These are phyloP conservation scores for Cunninghamia lanceolata DNA, from an alignment of 75 land plant genomes.

Conservation along the genomic window DNA sequence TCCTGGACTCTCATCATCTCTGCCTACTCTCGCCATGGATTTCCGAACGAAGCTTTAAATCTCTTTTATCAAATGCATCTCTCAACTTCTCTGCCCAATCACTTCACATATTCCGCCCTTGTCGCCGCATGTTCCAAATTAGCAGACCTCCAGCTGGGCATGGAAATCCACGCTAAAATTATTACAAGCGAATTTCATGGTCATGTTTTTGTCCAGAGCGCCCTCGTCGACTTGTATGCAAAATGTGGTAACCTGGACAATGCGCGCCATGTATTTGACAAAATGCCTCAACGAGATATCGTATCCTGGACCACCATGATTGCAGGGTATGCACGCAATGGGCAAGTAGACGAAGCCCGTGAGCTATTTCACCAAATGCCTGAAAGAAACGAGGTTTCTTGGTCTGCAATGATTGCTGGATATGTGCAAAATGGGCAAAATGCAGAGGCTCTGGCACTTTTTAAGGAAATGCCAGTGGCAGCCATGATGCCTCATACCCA, in stretches of 20 bases:
- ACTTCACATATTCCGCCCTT: conserved; percentile 45
- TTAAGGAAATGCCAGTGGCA: conserved; percentile 37
- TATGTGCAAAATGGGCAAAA: conserved; percentile 30
- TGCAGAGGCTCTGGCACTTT: conserved; percentile 43
- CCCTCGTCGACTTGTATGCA: conserved; percentile 41
- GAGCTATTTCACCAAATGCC: conserved; percentile 39
- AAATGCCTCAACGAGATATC: conserved; percentile 37
- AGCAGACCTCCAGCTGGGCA: conserved; percentile 14
- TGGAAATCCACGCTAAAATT: conserved; percentile 18
- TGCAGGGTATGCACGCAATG: conserved; percentile 38
- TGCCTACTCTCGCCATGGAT: conserved; percentile 25
- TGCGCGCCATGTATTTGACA: conserved; percentile 46
- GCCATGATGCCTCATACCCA: not conserved
- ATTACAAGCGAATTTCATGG: conserved; percentile 24
- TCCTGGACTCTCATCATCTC: conserved; percentile 41
- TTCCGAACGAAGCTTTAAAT: conserved; percentile 16
- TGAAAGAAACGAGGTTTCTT: conserved; percentile 42
- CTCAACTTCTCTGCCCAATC: conserved; percentile 25
- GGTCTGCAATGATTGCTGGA: conserved; percentile 57
- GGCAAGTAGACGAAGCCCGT: conserved; percentile 24
- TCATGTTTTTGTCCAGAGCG: conserved; percentile 20
- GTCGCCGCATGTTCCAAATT: conserved; percentile 31
- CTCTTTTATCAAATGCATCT: conserved; percentile 25
- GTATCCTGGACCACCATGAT: conserved; percentile 58
- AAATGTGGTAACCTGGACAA: conserved; percentile 33